phyloP scores from a whole-genome alignment of 2,329 filamentous ascomycete genomes.

The Aspergillus phoenicis region DNA sequence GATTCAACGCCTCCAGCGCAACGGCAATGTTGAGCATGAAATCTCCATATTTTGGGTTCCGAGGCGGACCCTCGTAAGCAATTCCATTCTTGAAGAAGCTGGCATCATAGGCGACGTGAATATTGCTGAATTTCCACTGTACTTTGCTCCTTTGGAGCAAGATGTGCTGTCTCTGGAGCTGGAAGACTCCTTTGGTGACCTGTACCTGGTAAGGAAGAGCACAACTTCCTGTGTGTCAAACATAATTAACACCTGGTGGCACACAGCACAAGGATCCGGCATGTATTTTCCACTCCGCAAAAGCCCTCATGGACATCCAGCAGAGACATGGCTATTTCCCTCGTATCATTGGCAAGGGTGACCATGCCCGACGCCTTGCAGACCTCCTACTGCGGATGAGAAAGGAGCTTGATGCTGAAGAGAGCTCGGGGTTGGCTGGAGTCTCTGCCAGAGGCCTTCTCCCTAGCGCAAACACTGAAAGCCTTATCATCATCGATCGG shows the following conservation, averaged over 20 bases:
- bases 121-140: slow-evolving; percentile 81
- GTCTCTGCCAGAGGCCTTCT: slow-evolving; percentile 66
- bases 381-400: slow-evolving; percentile 89
- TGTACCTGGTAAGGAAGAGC: slow-evolving; percentile 67
- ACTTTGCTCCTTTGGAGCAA: slow-evolving; percentile 87
- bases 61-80: slow-evolving; percentile 84
- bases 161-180: slow-evolving; percentile 91
- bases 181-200: slow-evolving; percentile 79
- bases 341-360: slow-evolving; percentile 90
- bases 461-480: slow-evolving; percentile 86
- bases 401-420: slow-evolving; percentile 83
- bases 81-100: slow-evolving; percentile 87
- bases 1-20: slow-evolving; percentile 84
- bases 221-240: not conserved
- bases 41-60: slow-evolving; percentile 97
- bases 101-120: slow-evolving; percentile 92
- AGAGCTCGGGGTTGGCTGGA: slow-evolving; percentile 61
- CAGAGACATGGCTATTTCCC: slow-evolving; percentile 91
- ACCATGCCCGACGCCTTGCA: slow-evolving; percentile 85
- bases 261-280: slow-evolving; percentile 80
- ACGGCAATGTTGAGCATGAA: slow-evolving; percentile 88
- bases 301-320: slow-evolving; percentile 92
- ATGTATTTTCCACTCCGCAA: slow-evolving; percentile 83
- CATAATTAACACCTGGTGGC: not conserved
- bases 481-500: slow-evolving; percentile 89